Evolutionary conservation across 1,284 basidiomycete species (phyloP), one percentile per base, ranked within the genome.

Genomic region (Pseudozyma flocculosa): DNA sequence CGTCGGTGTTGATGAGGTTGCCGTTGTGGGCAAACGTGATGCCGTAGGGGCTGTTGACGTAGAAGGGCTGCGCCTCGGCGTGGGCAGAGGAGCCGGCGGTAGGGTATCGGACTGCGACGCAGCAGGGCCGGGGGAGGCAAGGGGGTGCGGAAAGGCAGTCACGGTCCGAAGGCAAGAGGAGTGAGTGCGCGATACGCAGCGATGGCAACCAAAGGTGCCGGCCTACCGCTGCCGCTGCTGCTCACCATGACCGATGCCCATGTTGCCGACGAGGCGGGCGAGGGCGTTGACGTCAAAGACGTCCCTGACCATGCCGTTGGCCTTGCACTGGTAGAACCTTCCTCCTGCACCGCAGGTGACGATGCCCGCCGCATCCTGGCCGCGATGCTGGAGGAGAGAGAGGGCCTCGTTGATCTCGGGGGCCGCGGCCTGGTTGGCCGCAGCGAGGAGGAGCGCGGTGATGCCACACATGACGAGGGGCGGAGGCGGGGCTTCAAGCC

Each of bases 241-340:
- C 85, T 73, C 70, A 94, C 92, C 93, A 80, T 99, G 95, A 1
- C 95, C 95, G 54, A 99, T 86, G 58, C 95, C 95, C 95, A 99
- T 99, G 57, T 87, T 87, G 21, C 95, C 95, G 65, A 88, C 84
- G 61, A 98, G 81, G 61, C 85, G 87, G 41, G 85, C 84, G 50
- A 97, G 82, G 21, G 88, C 84, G 73, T 84, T 84, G 45, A 85
- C 83, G 79, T 96, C 92, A 79, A 99, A 94, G 59, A 99, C 89
- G 79, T 99, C 95, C 53, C 94, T 85, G 72, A 99, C 94, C 95
- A 99, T 98, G 40, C 95, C 95, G 79, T 98, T 99, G n/a, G 92
- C 91, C 81, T 99, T 99, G 84, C 90, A 92, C 79, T 99, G 95
- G 80, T 89, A 94, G 80, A 99, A 90, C 42, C 93, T 87, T 42